Evolutionary conservation across 1,284 basidiomycete genomes (phyloP).

Genomic region (Grifola frondosa): DNA sequence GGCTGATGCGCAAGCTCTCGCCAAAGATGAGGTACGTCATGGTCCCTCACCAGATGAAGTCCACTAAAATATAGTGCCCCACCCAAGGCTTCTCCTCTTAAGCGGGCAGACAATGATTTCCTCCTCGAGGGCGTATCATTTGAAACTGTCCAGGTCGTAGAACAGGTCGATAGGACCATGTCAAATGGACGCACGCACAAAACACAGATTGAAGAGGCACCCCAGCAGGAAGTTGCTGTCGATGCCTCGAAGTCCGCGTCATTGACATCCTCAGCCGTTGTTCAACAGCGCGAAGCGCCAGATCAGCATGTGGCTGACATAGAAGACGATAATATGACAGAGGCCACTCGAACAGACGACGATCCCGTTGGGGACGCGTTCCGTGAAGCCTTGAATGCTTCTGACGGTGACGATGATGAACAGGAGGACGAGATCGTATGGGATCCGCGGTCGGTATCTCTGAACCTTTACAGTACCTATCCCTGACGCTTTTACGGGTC

Average conservation of each 20-base stretch:
- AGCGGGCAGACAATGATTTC: conserved; percentile 7
- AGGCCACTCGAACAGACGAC: conserved; percentile 72
- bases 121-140: conserved; percentile 1
- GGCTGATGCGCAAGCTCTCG: conserved; percentile 69
- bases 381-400: conserved; percentile 51
- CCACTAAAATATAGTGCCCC: background rate
- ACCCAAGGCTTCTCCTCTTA: conserved; percentile 13
- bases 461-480: background rate
- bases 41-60: background rate
- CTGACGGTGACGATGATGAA: conserved; percentile 45
- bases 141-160: too few species aligned
- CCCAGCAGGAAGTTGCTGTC: background rate
- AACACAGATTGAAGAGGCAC: too few species aligned
- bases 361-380: conserved; percentile 82
- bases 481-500: background rate
- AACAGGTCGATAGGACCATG: too few species aligned
- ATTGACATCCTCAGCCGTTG: background rate
- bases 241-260: background rate
- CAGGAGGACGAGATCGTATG: conserved; percentile 66
- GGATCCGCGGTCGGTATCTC: conserved; percentile 50
- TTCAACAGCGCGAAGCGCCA: background rate
- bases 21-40: conserved; percentile 50
- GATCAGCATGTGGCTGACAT: conserved; percentile 23
- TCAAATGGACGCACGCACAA: too few species aligned
- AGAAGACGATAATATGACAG: conserved; percentile 72